These are phyloP conservation scores for Chloroidium sp. DNA, from an alignment of 163 green algal species.

Conservation along the genomic window DNA sequence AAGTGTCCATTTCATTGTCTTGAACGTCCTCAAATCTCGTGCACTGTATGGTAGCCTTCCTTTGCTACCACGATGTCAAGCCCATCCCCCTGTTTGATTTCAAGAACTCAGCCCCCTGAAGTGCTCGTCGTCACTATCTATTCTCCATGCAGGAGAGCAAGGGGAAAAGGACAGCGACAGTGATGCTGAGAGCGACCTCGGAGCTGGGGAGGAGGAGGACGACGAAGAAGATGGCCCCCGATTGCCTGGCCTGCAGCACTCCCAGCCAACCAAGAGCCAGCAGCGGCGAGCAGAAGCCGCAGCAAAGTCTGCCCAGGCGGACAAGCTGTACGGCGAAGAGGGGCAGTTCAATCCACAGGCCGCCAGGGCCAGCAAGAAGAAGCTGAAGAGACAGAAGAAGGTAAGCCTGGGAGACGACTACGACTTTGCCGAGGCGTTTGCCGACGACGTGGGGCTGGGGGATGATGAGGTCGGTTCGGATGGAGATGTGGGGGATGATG, in stretches of 20 bases:
- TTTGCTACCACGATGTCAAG: too few relatives aligned
- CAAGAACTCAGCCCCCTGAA: background rate
- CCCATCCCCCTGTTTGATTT: too few relatives aligned
- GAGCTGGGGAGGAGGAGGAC: background rate
- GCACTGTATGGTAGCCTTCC: too few relatives aligned
- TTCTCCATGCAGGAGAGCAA: background rate
- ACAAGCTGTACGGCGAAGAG: conserved; percentile 55
- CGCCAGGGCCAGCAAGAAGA: conserved; percentile 45
- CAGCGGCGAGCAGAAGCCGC: background rate
- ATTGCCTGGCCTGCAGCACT: too few relatives aligned
- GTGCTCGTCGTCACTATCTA: background rate
- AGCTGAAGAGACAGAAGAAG: conserved; percentile 19
- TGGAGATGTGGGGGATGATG: conserved; percentile 10
- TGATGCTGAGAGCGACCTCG: background rate
- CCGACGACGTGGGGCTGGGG: conserved; percentile 5
- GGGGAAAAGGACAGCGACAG: background rate
- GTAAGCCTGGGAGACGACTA: conserved; percentile 12
- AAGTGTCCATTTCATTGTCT: too few relatives aligned
- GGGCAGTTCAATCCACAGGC: conserved; percentile 77
- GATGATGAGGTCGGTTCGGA: conserved; percentile 5
- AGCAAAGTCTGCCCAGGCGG: conserved; percentile 27
- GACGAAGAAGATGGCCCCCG: too few relatives aligned
- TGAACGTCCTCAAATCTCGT: too few relatives aligned
- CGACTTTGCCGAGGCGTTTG: conserved; percentile 36
- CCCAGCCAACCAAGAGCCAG: background rate